These are phyloP conservation scores for Pythium oligandrum DNA, from an alignment of 352 stramenopile genomes.

Conservation along the genomic window DNA sequence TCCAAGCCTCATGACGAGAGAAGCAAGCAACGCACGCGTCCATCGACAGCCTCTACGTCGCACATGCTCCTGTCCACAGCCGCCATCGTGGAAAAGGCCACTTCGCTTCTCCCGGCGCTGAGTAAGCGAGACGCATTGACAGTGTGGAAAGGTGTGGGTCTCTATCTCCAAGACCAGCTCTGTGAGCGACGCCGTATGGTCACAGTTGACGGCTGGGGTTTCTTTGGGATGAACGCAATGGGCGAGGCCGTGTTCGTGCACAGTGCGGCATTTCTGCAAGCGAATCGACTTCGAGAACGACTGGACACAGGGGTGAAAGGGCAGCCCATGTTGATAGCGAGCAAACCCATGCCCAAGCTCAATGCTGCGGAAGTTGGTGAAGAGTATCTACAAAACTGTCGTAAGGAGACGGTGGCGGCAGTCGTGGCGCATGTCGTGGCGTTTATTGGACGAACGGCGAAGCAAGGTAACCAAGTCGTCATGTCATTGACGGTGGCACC, in stretches of 20 bases:
- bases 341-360: slow-evolving; percentile 18
- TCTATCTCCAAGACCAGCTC: slow-evolving; percentile 30
- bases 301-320: slow-evolving; percentile 14
- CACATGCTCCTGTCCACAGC: slow-evolving; percentile 15
- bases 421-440: slow-evolving; percentile 39
- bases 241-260: slow-evolving; percentile 35
- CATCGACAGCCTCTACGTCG: too few species aligned
- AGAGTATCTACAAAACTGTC: slow-evolving; percentile 36
- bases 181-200: slow-evolving; percentile 16
- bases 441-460: slow-evolving; percentile 12
- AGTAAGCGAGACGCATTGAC: slow-evolving; percentile 23
- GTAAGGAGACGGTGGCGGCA: slow-evolving; percentile 28
- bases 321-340: slow-evolving; percentile 19
- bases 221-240: slow-evolving; percentile 33
- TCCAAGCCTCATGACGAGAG: too few species aligned
- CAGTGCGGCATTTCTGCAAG: slow-evolving; percentile 32
- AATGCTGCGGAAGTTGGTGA: slow-evolving; percentile 22
- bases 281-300: slow-evolving; percentile 35
- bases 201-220: slow-evolving; percentile 28
- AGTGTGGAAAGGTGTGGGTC: slow-evolving; percentile 36
- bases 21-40: too few species aligned
- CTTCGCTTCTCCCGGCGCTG: slow-evolving; percentile 27
- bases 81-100: slow-evolving; percentile 39
- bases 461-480: too few species aligned
- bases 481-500: slow-evolving; percentile 28